Evolutionary conservation across 1,284 basidiomycete species (phyloP).

Genomic region (Leccinum angustisporum): DNA sequence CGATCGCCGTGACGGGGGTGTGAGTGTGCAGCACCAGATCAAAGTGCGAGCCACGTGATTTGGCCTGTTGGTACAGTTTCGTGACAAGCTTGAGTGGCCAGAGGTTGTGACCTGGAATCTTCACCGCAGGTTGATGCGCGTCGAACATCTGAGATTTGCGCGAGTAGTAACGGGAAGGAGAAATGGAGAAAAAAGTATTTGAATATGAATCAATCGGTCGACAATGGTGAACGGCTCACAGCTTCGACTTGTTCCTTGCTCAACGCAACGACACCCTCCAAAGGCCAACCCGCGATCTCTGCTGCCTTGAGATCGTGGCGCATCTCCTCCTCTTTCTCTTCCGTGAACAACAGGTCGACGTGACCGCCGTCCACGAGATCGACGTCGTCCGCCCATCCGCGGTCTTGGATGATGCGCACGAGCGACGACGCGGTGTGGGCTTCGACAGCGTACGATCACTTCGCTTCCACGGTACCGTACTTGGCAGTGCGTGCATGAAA

Average conservation of each 20-base stretch:
- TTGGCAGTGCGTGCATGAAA: constrained; percentile 41
- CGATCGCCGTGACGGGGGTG: constrained; percentile 60
- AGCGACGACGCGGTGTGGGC: constrained; percentile 52
- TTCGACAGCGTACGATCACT: constrained; percentile 57
- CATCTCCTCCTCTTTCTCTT: constrained; percentile 41
- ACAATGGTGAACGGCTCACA: constrained; percentile 34
- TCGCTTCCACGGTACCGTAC: constrained; percentile 56
- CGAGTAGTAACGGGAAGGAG: neutral
- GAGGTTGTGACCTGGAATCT: constrained; percentile 58
- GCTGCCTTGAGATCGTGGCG: constrained; percentile 55
- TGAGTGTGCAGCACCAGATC: constrained; percentile 62
- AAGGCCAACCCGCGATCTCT: constrained; percentile 48
- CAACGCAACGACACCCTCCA: constrained; percentile 49
- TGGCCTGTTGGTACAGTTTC: constrained; percentile 52
- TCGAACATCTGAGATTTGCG: constrained; percentile 49
- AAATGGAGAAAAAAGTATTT: neutral
- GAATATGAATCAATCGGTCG: neutral
- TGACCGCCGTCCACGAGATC: constrained; percentile 67
- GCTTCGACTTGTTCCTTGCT: constrained; percentile 46
- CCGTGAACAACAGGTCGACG: constrained; percentile 50
- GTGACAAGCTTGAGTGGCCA: constrained; percentile 80
- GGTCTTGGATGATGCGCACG: constrained; percentile 46
- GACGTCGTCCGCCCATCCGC: constrained; percentile 48
- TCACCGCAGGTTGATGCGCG: constrained; percentile 51
- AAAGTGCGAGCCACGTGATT: constrained; percentile 31